phyloP scores from a whole-genome alignment of 768 basidiomycete species.

The Mycena galopus region DNA sequence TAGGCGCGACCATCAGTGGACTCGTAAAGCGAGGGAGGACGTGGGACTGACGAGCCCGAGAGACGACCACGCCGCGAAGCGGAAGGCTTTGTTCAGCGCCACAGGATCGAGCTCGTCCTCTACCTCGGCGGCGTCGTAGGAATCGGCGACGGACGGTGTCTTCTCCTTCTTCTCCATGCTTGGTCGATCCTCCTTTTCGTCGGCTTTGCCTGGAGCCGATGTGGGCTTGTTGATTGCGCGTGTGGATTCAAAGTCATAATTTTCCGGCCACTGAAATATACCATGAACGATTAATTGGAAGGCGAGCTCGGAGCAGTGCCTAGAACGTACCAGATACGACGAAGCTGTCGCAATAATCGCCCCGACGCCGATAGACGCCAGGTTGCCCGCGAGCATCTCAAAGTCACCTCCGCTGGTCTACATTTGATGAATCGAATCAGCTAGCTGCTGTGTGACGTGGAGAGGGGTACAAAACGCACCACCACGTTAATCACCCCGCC shows the following conservation, averaged over 20 bases:
- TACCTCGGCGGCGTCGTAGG: slow-evolving; percentile 52
- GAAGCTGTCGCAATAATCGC: slow-evolving; percentile 77
- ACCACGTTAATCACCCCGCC: slow-evolving; percentile 77
- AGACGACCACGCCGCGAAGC: slow-evolving; percentile 84
- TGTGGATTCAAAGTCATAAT: slow-evolving; percentile 86
- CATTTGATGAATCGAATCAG: background rate
- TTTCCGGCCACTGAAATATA: slow-evolving; percentile 76
- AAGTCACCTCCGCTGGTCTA: slow-evolving; percentile 56
- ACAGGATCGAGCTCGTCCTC: slow-evolving; percentile 76
- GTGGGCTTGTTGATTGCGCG: slow-evolving; percentile 77
- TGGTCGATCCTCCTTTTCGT: slow-evolving; percentile 23
- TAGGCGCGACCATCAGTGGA: background rate
- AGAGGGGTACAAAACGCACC: slow-evolving; percentile 50
- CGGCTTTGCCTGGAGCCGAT: slow-evolving; percentile 38
- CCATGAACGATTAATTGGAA: background rate
- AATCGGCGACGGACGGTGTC: slow-evolving; percentile 50
- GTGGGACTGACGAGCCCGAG: slow-evolving; percentile 69
- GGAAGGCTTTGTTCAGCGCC: slow-evolving; percentile 79
- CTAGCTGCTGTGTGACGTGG: background rate
- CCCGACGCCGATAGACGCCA: slow-evolving; percentile 87
- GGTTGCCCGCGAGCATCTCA: slow-evolving; percentile 89
- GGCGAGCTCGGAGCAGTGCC: background rate
- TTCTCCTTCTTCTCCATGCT: slow-evolving; percentile 53
- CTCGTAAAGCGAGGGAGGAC: slow-evolving; percentile 2
- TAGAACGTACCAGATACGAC: slow-evolving; percentile 70